Percentiles rank a stretch among this genome's conserved stretches.
These are phyloP conservation scores for Setomelanomma holmii DNA, from an alignment of 2,329 filamentous ascomycete species.

Conservation along the genomic window DNA sequence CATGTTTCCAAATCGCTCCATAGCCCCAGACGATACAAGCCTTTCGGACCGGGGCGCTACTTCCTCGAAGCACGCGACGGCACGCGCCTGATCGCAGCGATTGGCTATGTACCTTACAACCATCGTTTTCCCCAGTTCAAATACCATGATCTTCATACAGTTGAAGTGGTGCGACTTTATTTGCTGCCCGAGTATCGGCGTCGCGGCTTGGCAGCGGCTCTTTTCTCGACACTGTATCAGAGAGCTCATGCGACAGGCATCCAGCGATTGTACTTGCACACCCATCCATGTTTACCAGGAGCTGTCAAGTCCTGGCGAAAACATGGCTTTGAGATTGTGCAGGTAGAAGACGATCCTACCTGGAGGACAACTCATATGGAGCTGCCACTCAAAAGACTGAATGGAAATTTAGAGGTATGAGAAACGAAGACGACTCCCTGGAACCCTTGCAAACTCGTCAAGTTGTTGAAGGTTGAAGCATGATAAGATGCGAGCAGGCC, in stretches of 20 bases:
- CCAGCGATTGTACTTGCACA: constrained; percentile 23
- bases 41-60: constrained; percentile 1
- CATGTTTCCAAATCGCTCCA: constrained; percentile 9
- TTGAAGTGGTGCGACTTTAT: constrained; percentile 22
- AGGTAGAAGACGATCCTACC: constrained; percentile 13
- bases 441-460: too few species aligned
- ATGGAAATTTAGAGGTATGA: too few species aligned
- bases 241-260: constrained; percentile 8
- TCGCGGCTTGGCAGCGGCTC: constrained; percentile 12
- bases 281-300: constrained; percentile 22
- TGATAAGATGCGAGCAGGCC: too few species aligned
- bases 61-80: constrained; percentile 7
- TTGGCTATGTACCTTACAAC: constrained; percentile 11
- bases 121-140: constrained; percentile 4
- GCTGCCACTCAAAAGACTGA: too few species aligned
- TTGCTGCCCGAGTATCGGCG: constrained; percentile 15
- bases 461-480: too few species aligned
- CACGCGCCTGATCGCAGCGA: constrained; percentile 4
- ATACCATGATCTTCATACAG: background rate
- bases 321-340: constrained; percentile 12
- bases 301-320: constrained; percentile 26
- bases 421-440: background rate
- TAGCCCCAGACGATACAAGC: constrained; percentile 1
- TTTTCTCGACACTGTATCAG: constrained; percentile 8
- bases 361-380: constrained; percentile 24